Base-by-base conservation (phyloP, 805 yeast species). In the Spathaspora arborariae region DNA sequence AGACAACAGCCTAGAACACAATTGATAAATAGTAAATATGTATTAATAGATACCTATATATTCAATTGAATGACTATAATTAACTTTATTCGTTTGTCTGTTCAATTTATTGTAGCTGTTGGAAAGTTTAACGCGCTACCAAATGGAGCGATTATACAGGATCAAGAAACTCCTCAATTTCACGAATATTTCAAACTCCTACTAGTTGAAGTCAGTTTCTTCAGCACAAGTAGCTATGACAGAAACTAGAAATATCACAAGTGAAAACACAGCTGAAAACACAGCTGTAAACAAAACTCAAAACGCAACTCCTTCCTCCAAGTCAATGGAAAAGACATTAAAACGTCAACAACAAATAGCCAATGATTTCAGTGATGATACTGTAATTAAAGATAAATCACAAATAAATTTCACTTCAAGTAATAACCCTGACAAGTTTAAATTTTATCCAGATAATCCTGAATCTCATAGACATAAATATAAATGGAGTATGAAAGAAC, bases 391-490 rank as follows among this genome's bases (percentile, higher is more conserved):
- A 10, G 73, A 74, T 37, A 72, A 68, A 44, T 56, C 56, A 3
- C 66, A 72, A 46, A 81, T 81, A 2, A 75, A 79, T 52, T 85
- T 84, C 58, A 74, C 84, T 9, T 62, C 75, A 44, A 86, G 84
- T 19, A 65, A 67, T 3, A 8, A 24, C 27, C 58, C 67, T 0
- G 81, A 81, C 3, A 70, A 79, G 16, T 76, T 72, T 62, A 82
- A 81, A 59, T 85, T 80, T 58, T 89, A 86, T 57, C 98, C 98
- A 0, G 99, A 94, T 54, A 81, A 82, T 45, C 98, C 98, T 20
- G 82, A 85, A 7, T 79, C 83, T 35, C 76, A 79, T 44, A 67
- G 80, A 20, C 91, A 88, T 60, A 82, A 82, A 58, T 78, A 78
- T 51, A 72, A 80, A 48, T 90, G 90, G 73, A 73, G 81, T 1